Evolutionary conservation across 768 basidiomycete species (phyloP).

Genomic region (Suillus placidus): DNA sequence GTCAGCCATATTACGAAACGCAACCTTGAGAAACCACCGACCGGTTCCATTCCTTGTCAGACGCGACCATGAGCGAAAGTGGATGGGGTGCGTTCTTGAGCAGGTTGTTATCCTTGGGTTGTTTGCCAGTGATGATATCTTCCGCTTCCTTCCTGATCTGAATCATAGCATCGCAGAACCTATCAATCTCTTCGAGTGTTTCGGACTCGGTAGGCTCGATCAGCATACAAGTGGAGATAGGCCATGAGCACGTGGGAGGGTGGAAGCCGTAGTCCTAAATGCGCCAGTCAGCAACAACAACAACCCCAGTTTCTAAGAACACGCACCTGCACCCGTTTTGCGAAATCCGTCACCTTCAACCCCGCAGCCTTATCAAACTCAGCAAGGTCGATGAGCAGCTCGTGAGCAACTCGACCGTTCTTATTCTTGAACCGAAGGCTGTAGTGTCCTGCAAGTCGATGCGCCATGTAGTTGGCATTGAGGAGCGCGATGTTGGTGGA

Average conservation of each 20-base stretch:
- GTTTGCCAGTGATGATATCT: slow-evolving; percentile 82
- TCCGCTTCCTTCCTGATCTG: slow-evolving; percentile 91
- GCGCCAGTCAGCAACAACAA: neutral
- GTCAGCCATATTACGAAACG: slow-evolving; percentile 12
- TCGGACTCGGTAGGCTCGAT: slow-evolving; percentile 99
- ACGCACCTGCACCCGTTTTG: slow-evolving; percentile 87
- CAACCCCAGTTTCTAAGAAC: neutral
- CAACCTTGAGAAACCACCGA: slow-evolving; percentile 34
- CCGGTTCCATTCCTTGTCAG: slow-evolving; percentile 87
- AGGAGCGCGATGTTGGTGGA: slow-evolving; percentile 88
- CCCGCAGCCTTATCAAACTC: slow-evolving; percentile 93
- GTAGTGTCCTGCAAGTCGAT: slow-evolving; percentile 82
- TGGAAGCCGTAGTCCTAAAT: slow-evolving; percentile 88
- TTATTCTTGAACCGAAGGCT: slow-evolving; percentile 86
- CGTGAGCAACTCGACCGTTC: slow-evolving; percentile 93
- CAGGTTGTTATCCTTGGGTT: slow-evolving; percentile 89
- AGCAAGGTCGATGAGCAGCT: slow-evolving; percentile 91
- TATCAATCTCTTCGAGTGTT: slow-evolving; percentile 88
- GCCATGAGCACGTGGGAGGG: slow-evolving; percentile 98
- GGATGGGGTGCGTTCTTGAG: slow-evolving; percentile 96
- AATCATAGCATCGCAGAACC: slow-evolving; percentile 99
- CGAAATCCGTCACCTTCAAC: slow-evolving; percentile 93
- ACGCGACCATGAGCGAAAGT: slow-evolving; percentile 65
- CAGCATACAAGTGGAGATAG: slow-evolving; percentile 94
- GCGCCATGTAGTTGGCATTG: slow-evolving; percentile 97